Percentiles rank a stretch among this genome's conserved stretches.
Conservation (phyloP, 345 rosid species). For the Arabis hirsuta region DNA sequence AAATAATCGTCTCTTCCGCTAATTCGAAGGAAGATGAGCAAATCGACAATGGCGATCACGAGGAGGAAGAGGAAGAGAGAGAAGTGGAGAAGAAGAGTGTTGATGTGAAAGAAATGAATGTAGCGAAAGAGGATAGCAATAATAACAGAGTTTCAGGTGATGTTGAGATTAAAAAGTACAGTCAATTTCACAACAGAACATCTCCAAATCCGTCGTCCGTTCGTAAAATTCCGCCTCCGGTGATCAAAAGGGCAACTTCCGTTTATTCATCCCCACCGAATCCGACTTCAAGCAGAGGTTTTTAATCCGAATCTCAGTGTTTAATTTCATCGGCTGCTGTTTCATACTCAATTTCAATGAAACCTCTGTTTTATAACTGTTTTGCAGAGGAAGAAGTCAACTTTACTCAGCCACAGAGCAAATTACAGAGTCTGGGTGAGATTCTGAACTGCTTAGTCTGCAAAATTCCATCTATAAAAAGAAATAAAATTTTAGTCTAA, state of each 20-base stretch:
- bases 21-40: constrained; percentile 39
- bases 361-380: constrained; percentile 25
- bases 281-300: constrained; percentile 35
- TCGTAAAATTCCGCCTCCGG: constrained; percentile 57
- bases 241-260: constrained; percentile 47
- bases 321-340: neutral
- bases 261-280: constrained; percentile 42
- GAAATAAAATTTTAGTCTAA: neutral
- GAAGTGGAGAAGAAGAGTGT: constrained; percentile 49
- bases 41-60: constrained; percentile 47
- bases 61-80: constrained; percentile 42
- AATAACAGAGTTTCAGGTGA: constrained; percentile 36
- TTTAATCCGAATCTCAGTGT: neutral
- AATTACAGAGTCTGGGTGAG: constrained; percentile 76
- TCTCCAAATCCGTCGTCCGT: constrained; percentile 48
- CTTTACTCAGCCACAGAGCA: constrained; percentile 59
- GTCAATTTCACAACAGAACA: constrained; percentile 52
- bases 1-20: constrained; percentile 45
- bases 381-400: constrained; percentile 43
- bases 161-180: constrained; percentile 44
- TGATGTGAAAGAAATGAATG: constrained; percentile 62
- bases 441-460: constrained; percentile 3
- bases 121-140: constrained; percentile 38
- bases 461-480: neutral
- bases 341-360: constrained; percentile 40